Percentiles rank a stretch among this genome's conserved stretches.
These are phyloP conservation scores for Ophiocordyceps unilateralis DNA, from an alignment of 2,329 filamentous ascomycete genomes.

Conservation along the genomic window DNA sequence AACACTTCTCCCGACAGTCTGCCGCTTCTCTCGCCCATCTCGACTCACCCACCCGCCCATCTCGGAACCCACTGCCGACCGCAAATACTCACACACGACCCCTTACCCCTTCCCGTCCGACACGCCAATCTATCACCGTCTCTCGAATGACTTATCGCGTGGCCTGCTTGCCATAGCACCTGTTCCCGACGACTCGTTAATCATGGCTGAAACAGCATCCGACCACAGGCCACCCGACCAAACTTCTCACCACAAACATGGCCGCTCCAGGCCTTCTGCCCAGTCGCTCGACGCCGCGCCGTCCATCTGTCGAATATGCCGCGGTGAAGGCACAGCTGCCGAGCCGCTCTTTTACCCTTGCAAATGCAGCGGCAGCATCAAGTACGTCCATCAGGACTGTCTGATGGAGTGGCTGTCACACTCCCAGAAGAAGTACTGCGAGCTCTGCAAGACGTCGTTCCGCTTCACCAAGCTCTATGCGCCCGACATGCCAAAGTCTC, in stretches of 20 bases:
- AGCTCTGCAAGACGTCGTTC: constrained; percentile 96
- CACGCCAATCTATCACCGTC: not conserved
- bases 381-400: constrained; percentile 94
- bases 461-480: constrained; percentile 97
- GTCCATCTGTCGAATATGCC: constrained; percentile 93
- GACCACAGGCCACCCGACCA: not conserved
- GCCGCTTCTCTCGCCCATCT: not conserved
- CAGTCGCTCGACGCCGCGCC: constrained; percentile 20
- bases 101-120: too few species aligned
- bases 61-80: too few species aligned
- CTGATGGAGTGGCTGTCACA: constrained; percentile 98
- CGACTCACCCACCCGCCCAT: too few species aligned
- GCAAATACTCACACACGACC: too few species aligned
- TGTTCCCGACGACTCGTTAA: not conserved
- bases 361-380: constrained; percentile 98
- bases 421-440: constrained; percentile 98
- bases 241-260: constrained; percentile 5
- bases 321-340: constrained; percentile 64
- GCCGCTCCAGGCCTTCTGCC: constrained; percentile 3
- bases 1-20: not conserved
- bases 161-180: not conserved
- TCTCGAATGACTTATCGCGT: not conserved
- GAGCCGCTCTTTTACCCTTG: constrained; percentile 94
- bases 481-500: constrained; percentile 72
- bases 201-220: not conserved